Percentiles rank a stretch among this genome's conserved stretches.
These are phyloP conservation scores for Globisporangium alternatum DNA, from an alignment of 352 stramenopile genomes.

Conservation along the genomic window DNA sequence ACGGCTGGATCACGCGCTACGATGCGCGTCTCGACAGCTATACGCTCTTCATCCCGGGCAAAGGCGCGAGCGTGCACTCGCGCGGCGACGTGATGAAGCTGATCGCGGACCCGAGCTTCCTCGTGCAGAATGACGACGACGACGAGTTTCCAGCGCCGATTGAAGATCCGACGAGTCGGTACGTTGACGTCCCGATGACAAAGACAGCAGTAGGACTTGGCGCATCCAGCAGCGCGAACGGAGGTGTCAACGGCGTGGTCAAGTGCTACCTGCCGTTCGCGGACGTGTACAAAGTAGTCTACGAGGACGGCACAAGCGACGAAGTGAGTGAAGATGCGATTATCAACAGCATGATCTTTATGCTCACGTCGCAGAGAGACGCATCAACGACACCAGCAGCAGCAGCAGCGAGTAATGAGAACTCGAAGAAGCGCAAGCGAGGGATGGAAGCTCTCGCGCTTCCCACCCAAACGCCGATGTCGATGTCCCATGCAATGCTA, in stretches of 20 bases:
- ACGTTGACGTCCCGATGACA: conserved; percentile 42
- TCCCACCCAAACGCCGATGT: neutral
- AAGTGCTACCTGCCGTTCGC: conserved; percentile 62
- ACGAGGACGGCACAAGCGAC: conserved; percentile 39
- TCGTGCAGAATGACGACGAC: conserved; percentile 44
- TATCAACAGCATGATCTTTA: conserved; percentile 56
- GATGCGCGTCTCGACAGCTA: conserved; percentile 59
- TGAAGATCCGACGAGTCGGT: conserved; percentile 48
- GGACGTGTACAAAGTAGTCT: conserved; percentile 49
- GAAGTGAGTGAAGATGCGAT: conserved; percentile 56
- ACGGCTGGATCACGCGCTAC: conserved; percentile 74
- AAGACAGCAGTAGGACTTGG: neutral
- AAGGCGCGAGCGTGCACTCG: conserved; percentile 29
- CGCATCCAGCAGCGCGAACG: neutral
- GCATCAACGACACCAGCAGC: neutral
- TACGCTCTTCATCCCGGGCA: conserved; percentile 56
- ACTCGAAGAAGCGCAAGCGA: conserved; percentile 13
- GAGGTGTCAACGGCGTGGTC: conserved; percentile 29
- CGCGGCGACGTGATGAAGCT: conserved; percentile 66
- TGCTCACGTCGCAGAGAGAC: conserved; percentile 25
- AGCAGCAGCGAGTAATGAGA: neutral
- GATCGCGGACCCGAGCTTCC: conserved; percentile 47
- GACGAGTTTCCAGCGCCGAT: conserved; percentile 48
- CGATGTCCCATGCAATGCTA: neutral
- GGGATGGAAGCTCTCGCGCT: neutral